Percentiles rank a stretch among this genome's conserved stretches.
phyloP scores from a whole-genome alignment of 495 filamentous ascomycete species.

The Lasiosphaeriaceae sp. region DNA sequence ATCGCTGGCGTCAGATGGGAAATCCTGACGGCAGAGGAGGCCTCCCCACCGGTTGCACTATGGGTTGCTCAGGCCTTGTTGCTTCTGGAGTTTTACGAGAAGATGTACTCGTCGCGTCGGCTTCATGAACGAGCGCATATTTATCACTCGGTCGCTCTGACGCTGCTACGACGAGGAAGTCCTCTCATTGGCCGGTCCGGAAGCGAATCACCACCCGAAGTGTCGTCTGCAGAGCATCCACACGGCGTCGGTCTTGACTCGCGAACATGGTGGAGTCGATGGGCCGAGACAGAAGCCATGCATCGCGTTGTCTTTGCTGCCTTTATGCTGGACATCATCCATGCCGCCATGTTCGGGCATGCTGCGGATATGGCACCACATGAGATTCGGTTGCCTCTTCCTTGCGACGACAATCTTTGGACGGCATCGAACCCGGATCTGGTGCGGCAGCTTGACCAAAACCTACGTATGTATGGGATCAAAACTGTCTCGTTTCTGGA shows the following conservation, averaged over 20 bases:
- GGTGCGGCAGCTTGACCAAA: slow-evolving; percentile 79
- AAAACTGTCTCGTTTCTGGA: slow-evolving; percentile 85
- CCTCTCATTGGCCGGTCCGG: slow-evolving; percentile 88
- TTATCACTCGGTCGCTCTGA: slow-evolving; percentile 92
- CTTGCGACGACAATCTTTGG: slow-evolving; percentile 94
- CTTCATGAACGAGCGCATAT: slow-evolving; percentile 95
- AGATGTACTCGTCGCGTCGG: slow-evolving; percentile 84
- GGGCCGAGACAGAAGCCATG: slow-evolving; percentile 92
- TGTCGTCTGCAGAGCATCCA: slow-evolving; percentile 45
- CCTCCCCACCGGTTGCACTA: slow-evolving; percentile 81
- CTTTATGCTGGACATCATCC: slow-evolving; percentile 90
- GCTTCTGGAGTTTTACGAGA: slow-evolving; percentile 90
- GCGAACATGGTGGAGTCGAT: slow-evolving; percentile 90
- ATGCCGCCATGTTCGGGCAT: slow-evolving; percentile 97
- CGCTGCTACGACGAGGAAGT: slow-evolving; percentile 85
- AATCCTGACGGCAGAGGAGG: slow-evolving; percentile 81
- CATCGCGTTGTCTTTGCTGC: slow-evolving; percentile 89
- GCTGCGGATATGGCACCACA: slow-evolving; percentile 94
- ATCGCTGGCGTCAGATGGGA: slow-evolving; percentile 83
- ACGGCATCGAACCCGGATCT: slow-evolving; percentile 81
- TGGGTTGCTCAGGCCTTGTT: slow-evolving; percentile 94
- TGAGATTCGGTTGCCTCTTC: slow-evolving; percentile 88
- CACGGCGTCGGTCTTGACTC: slow-evolving; percentile 54
- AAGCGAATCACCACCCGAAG: slow-evolving; percentile 78
- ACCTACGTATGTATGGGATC: slow-evolving; percentile 76